Evolutionary conservation across 257 asterid species (phyloP), one percentile per base, ranked within the genome.

Genomic region (Solanum etuberosum): DNA sequence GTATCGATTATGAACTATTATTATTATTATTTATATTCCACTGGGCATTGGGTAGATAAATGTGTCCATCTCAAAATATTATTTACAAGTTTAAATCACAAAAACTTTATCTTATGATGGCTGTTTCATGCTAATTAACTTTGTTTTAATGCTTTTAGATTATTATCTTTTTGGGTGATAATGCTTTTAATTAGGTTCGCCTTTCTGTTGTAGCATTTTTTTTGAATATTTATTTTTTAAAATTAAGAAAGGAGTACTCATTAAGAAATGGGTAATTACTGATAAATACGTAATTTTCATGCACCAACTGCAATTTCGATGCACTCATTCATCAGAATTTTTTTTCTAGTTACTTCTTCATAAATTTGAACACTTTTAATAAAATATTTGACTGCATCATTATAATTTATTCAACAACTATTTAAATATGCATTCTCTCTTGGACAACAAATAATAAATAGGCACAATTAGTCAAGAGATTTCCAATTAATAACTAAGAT

Each of bases 1-100:
- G 70, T 63, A 88, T 86, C 90, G 88, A 87, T 88, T 87, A 67
- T 67, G 74, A 18, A 67, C 38, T 78, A 78, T 43, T 51, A 16
- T 51, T 51, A 16, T 48, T 74, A 72, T 67, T 67, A 67, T 5
- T 27, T 70, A 68, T 68, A 67, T 43, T 78, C 8, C 10, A 54
- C 6, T 51, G 61, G 61, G 4, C 65, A 29, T 76, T 7, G 34
- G 63, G 83, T 81, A 57, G 72, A 87, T 86, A 80, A 61, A 80
- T 72, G 48, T 34, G 27, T 34, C 15, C 16, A 11, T 34, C 27
- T 34, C 80, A 20, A 71, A 72, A 9, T 72, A 16, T 31, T 70
- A 31, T 16, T 70, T 7, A 70, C 1, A 31, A 31, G 40, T 31
- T 70, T 70, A 70, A 70, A 70, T 70, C 40, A 3, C 25, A 31